Base-by-base conservation (phyloP, 73 alveolate species). In the Blepharisma stoltei region DNA sequence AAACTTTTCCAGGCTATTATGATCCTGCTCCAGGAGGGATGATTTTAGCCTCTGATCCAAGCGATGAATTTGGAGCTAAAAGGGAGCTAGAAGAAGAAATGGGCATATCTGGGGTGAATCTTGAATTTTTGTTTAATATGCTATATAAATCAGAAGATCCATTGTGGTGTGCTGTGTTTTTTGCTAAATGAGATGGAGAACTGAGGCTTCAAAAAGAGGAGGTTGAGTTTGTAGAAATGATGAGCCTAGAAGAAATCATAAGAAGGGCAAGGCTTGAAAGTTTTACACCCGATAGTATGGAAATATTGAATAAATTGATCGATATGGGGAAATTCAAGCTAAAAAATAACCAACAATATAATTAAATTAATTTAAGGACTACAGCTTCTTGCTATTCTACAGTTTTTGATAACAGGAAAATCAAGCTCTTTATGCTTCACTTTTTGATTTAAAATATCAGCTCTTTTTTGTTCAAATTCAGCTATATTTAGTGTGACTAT, bases 1-100 rank as follows among this genome's bases (percentile, higher is more conserved):
- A 90, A 70, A 83, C 83, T 71, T 90, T 93, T 70, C 97, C 97
- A 4, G 94, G 95, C 2, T 88, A 71, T 76, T 88, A 68, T 46
- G 97, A 90, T 50, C 71, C 81, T 20, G 87, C 83, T 6, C 65
- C 83, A 21, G 97, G 95, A 55, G 95, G 97, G 25, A 83, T 89
- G 18, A 85, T 89, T 23, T 84, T 81, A 1, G 89, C 76, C 27
- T 86, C 70, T 27, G 96, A 89, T 25, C 48, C 37, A 78, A 60
- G 73, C 23, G 46, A 20, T 5, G 18, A 20, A 20, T 14, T 20
- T 54, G 55, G 70, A 47, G 91, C 91, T 11, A 6, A 7, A 8
- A 65, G 87, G 60, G 91, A 83, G 70, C 67, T 83, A 0, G 83
- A 83, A 18, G 91, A 80, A 78, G 91, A 83, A 50, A 37, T 71